These are phyloP conservation scores for Aspergillus sp. DNA, from an alignment of 2,329 filamentous ascomycete genomes.

Conservation along the genomic window DNA sequence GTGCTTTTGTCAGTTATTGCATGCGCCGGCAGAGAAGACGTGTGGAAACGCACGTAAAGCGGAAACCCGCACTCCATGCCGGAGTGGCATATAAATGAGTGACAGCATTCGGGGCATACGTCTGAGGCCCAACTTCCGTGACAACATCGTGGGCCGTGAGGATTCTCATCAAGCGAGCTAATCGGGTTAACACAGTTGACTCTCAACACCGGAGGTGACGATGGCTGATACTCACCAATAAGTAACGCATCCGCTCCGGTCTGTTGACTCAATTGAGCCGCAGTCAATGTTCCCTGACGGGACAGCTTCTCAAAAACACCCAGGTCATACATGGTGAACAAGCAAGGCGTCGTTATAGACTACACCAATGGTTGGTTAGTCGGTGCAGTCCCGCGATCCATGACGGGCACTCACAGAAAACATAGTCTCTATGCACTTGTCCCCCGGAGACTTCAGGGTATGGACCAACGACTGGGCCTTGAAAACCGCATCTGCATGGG, in stretches of 20 bases:
- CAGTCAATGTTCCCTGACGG: not conserved
- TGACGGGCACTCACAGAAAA: not conserved
- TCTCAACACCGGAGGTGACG: too few relatives aligned
- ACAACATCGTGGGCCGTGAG: not conserved
- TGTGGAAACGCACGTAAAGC: not conserved
- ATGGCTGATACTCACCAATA: not conserved
- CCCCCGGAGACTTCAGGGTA: not conserved
- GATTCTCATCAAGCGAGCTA: slow-evolving; percentile 2
- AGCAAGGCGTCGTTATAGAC: not conserved
- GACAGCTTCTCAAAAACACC: slow-evolving; percentile 2
- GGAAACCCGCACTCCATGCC: slow-evolving; percentile 1
- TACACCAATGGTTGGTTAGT: not conserved
- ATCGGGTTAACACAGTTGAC: too few relatives aligned
- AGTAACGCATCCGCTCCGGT: not conserved
- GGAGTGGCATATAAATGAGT: slow-evolving; percentile 5
- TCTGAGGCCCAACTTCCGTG: not conserved
- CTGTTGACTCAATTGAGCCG: not conserved
- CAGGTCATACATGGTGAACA: not conserved
- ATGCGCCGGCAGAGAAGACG: too few relatives aligned
- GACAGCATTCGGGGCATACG: slow-evolving; percentile 1
- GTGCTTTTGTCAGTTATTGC: too few relatives aligned
- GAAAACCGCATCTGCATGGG: not conserved
- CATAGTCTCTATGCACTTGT: not conserved
- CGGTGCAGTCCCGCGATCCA: too few relatives aligned
- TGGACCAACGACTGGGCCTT: slow-evolving; percentile 1